These are phyloP conservation scores for Mycogone perniciosa DNA, from an alignment of 2,329 filamentous ascomycete species.

Conservation along the genomic window DNA sequence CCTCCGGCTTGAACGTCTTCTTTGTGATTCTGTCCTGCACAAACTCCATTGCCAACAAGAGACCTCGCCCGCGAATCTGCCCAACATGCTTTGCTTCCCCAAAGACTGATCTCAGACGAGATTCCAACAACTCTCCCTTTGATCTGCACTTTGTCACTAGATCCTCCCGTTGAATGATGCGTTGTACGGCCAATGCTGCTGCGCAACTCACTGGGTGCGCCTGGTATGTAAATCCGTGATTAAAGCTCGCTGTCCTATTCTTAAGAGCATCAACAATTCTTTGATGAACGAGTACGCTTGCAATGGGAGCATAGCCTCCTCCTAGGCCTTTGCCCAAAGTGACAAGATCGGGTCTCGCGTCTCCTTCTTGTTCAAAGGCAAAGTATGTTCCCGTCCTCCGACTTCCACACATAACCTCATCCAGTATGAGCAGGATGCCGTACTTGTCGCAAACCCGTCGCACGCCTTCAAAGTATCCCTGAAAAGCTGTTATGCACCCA, in stretches of 20 bases:
- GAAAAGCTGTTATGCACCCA: conserved; percentile 60
- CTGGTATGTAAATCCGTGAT: conserved; percentile 57
- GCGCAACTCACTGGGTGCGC: conserved; percentile 54
- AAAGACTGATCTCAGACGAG: conserved; percentile 37
- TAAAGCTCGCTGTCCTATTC: conserved; percentile 30
- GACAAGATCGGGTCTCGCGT: conserved; percentile 55
- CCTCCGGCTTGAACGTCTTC: conserved; percentile 26
- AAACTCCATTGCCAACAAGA: conserved; percentile 45
- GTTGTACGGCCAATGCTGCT: conserved; percentile 57
- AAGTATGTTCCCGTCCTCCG: conserved; percentile 54
- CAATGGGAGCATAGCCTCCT: conserved; percentile 56
- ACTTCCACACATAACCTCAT: conserved; percentile 70
- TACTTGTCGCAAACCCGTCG: conserved; percentile 62
- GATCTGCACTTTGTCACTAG: conserved; percentile 51
- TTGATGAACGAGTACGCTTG: conserved; percentile 50
- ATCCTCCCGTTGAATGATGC: conserved; percentile 49
- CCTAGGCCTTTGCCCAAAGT: conserved; percentile 61
- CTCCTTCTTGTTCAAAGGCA: conserved; percentile 53
- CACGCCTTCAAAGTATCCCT: conserved; percentile 65
- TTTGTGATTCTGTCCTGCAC: conserved; percentile 30
- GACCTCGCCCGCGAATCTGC: conserved; percentile 53
- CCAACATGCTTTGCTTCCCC: conserved; percentile 45
- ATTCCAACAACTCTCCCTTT: conserved; percentile 46
- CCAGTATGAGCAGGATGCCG: conserved; percentile 68
- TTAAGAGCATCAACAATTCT: conserved; percentile 42